Percentiles rank a stretch among this genome's conserved stretches.
These are phyloP conservation scores for Lasiodiplodia sp. DNA, from an alignment of 2,329 filamentous ascomycete genomes.

Conservation along the genomic window DNA sequence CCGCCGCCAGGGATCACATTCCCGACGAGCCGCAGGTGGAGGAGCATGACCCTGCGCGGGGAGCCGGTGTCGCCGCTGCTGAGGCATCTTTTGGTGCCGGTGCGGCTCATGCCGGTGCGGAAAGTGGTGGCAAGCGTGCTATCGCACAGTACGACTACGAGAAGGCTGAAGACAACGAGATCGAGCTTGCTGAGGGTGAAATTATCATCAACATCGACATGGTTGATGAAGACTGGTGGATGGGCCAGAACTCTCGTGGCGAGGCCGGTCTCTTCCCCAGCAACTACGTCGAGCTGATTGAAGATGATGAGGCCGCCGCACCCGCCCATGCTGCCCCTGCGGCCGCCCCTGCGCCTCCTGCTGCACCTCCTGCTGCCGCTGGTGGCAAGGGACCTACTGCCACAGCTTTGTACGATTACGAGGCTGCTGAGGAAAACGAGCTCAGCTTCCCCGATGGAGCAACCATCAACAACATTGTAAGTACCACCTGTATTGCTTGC, in stretches of 20 bases:
- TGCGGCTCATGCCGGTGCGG: conserved; percentile 45
- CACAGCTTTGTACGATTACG: conserved; percentile 91
- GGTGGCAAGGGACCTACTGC: conserved; percentile 67
- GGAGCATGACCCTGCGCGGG: conserved; percentile 63
- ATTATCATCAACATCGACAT: conserved; percentile 91
- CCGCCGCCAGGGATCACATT: conserved; percentile 67
- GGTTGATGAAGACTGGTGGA: conserved; percentile 99
- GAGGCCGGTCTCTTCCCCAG: conserved; percentile 93
- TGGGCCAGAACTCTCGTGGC: conserved; percentile 85
- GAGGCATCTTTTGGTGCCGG: conserved; percentile 52
- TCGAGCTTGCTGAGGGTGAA: conserved; percentile 89
- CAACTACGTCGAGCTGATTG: conserved; percentile 92
- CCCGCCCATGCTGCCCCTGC: conserved; percentile 43
- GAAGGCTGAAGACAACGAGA: conserved; percentile 96
- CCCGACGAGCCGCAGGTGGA: conserved; percentile 69
- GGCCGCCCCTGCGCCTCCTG: conserved; percentile 40
- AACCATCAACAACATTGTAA: conserved; percentile 78
- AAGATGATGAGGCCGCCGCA: conserved; percentile 60
- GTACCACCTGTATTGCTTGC: conserved; percentile 42
- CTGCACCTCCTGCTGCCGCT: conserved; percentile 43
- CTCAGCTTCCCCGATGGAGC: conserved; percentile 88
- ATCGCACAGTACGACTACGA: conserved; percentile 94
- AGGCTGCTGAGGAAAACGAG: conserved; percentile 92
- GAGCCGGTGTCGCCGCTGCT: conserved; percentile 57
- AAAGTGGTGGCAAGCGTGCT: conserved; percentile 70